Evolutionary conservation across 768 basidiomycete genomes (phyloP).

Genomic region (Termitomyces sp.): DNA sequence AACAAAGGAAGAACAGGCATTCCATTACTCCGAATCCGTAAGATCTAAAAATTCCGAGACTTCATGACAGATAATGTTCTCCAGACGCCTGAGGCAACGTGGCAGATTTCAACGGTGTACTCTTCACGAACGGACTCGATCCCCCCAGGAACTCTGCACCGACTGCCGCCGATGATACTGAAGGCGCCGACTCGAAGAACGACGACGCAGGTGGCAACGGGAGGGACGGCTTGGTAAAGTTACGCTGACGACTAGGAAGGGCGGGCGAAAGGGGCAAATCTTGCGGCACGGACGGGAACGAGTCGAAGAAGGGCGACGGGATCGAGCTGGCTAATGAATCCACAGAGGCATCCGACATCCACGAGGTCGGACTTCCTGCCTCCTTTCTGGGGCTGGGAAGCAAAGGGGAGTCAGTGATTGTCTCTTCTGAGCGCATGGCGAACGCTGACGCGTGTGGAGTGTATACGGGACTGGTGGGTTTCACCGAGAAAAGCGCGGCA

Average conservation of each 20-base stretch:
- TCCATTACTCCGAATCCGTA: neutral
- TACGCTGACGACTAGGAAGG: slow-evolving; percentile 7
- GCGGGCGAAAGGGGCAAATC: slow-evolving; percentile 28
- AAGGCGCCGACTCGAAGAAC: slow-evolving; percentile 15
- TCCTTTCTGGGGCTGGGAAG: slow-evolving; percentile 13
- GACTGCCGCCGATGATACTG: slow-evolving; percentile 10
- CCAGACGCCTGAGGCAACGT: neutral
- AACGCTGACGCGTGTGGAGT: slow-evolving; percentile 9
- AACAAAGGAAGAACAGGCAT: neutral
- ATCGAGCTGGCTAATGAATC: slow-evolving; percentile 32
- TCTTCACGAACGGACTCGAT: slow-evolving; percentile 3
- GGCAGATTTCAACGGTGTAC: neutral
- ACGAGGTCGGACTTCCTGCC: slow-evolving; percentile 32
- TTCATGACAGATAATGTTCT: slow-evolving; percentile 3
- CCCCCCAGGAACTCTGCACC: slow-evolving; percentile 13
- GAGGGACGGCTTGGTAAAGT: slow-evolving; percentile 8
- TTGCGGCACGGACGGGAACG: slow-evolving; percentile 67
- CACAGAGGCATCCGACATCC: slow-evolving; percentile 38
- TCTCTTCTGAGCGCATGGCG: slow-evolving; percentile 12
- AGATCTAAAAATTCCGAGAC: neutral
- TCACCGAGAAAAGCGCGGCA: slow-evolving; percentile 1
- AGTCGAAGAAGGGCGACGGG: slow-evolving; percentile 50
- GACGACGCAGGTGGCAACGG: slow-evolving; percentile 8
- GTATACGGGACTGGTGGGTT: slow-evolving; percentile 8
- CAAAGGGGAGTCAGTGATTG: slow-evolving; percentile 8